Percentiles rank a stretch among this genome's conserved stretches.
phyloP scores from a whole-genome alignment of 805 yeast species.

The Candida nitratophila region DNA sequence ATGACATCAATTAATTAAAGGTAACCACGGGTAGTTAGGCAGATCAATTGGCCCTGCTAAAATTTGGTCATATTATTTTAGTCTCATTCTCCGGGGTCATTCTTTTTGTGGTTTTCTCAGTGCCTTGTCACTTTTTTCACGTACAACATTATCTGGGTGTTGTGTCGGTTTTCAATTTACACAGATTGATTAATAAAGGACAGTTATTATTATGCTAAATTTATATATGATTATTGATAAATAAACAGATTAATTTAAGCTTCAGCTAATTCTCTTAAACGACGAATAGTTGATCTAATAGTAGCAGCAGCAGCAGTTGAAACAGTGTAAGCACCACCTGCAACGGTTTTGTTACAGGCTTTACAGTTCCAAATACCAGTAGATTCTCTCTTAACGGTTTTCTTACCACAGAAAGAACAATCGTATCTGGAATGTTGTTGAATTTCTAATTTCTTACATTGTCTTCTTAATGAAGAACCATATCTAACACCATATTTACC shows the following conservation, averaged over 20 bases:
- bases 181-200: not conserved
- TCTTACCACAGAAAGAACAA: conserved; percentile 99
- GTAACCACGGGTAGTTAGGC: too few relatives aligned
- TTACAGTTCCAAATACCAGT: conserved; percentile 98
- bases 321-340: conserved; percentile 99
- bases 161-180: too few relatives aligned
- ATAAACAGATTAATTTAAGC: conserved; percentile 52
- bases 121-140: too few relatives aligned
- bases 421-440: conserved; percentile 99
- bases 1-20: too few relatives aligned
- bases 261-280: conserved; percentile 99
- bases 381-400: conserved; percentile 94
- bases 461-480: conserved; percentile 99
- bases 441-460: conserved; percentile 97
- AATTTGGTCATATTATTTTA: too few relatives aligned
- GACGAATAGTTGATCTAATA: conserved; percentile 99
- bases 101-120: too few relatives aligned
- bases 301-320: conserved; percentile 99
- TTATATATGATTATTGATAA: not conserved
- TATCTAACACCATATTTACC: conserved; percentile 99
- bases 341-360: conserved; percentile 93
- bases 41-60: too few relatives aligned
- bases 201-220: not conserved
- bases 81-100: too few relatives aligned
- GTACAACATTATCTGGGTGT: too few relatives aligned